Conservation (phyloP, 345 rosid species). For the Capsella bursapastoris region DNA sequence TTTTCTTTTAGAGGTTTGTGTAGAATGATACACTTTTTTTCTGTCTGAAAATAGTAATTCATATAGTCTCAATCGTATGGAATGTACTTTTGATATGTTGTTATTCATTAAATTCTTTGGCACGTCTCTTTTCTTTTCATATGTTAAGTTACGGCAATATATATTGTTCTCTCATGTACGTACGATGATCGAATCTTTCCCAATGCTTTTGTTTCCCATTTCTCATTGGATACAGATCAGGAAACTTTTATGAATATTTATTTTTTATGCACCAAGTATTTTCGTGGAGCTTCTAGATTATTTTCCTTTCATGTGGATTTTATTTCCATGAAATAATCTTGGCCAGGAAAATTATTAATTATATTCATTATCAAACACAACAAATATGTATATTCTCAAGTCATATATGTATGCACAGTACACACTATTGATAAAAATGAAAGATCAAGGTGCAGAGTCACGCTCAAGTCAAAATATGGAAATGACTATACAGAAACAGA, state of each 20-base stretch:
- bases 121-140: constrained; percentile 18
- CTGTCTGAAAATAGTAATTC: neutral
- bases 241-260: too few relatives aligned
- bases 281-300: constrained; percentile 25
- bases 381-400: neutral
- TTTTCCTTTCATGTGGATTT: neutral
- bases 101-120: neutral
- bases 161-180: neutral
- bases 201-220: constrained; percentile 6
- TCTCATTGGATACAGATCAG: neutral
- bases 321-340: neutral
- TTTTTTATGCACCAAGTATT: neutral
- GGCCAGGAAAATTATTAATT: neutral
- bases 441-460: constrained; percentile 3
- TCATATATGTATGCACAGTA: too few relatives aligned
- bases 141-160: neutral
- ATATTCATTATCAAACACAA: neutral
- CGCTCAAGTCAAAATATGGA: constrained; percentile 21
- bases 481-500: constrained; percentile 33
- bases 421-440: constrained; percentile 12
- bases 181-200: neutral
- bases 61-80: constrained; percentile 4
- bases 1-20: neutral
- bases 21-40: neutral
- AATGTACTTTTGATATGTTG: constrained; percentile 10